Evolutionary conservation across 1,139 yeast genomes (phyloP), one percentile per base, ranked within the genome.

Genomic region (Kodamaea sp.): DNA sequence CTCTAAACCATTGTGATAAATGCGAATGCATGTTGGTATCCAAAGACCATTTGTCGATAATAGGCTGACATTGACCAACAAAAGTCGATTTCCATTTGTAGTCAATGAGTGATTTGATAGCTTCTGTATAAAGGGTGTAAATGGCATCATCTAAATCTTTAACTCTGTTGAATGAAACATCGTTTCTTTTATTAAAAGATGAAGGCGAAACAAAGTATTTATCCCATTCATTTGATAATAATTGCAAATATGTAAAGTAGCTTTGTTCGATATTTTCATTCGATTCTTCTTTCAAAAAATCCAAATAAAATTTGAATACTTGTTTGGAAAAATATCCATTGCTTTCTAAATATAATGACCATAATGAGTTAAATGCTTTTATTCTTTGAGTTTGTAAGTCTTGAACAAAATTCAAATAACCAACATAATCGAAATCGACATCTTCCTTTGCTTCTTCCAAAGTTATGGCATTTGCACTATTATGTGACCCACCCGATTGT

Each of bases 351-450:
- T 61, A 65, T 31, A 67, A 55, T 7, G 46, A 40, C 74, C 74
- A 70, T 28, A 69, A 49, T 39, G 65, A 63, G 10, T 50, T 44
- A 43, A 69, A 55, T 4, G 63, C 54, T 2, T 53, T 50, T 9
- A 43, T 37, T 42, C 76, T 54, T 38, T 58, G 62, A 7, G 42
- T 34, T 34, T 53, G 50, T 27, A 70, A 50, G 7, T 56, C 60
- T 2, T 55, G 48, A 7, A 59, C 40, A 40, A 58, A 67, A 31
- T 43, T 55, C 41, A 68, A 50, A 48, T 54, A 70, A 3, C 66
- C 65, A 42, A 67, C 70, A 47, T 67, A 68, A 44, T 70, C 73
- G 41, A 70, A 70, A 34, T 67, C 58, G 8, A 58, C 65, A 45
- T 65, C 57, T 31, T 58, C 54, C 42, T 64, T 59, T 0, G 63